Evolutionary conservation across 1,139 yeast species (phyloP).

Genomic region (Hanseniaspora sp.): DNA sequence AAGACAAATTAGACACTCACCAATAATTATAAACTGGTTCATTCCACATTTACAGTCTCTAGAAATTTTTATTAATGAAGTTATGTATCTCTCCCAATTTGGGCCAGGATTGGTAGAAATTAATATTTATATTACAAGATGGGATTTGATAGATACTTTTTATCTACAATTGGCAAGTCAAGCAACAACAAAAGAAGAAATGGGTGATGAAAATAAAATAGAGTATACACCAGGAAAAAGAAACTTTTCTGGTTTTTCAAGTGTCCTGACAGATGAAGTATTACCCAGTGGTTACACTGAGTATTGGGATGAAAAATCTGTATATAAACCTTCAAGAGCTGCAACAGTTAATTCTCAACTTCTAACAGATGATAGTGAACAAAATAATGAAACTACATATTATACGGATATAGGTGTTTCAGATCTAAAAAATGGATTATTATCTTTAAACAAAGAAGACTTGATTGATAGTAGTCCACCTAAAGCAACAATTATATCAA

Average conservation of each 20-base stretch:
- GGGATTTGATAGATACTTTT: neutral
- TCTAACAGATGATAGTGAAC: too few relatives aligned
- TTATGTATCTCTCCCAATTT: slow-evolving; percentile 21
- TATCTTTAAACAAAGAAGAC: too few relatives aligned
- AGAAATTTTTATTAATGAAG: slow-evolving; percentile 26
- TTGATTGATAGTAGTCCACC: neutral
- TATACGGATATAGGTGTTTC: too few relatives aligned
- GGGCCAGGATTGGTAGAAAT: neutral
- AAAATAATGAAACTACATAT: too few relatives aligned
- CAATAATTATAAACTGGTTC: slow-evolving; percentile 28
- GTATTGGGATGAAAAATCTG: neutral
- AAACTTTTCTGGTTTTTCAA: neutral
- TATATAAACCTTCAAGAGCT: neutral
- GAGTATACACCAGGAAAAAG: neutral
- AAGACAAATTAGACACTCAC: neutral
- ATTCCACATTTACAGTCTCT: slow-evolving; percentile 29
- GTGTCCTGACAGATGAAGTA: neutral
- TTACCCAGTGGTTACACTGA: slow-evolving; percentile 2
- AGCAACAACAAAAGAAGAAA: neutral
- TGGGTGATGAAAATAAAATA: neutral
- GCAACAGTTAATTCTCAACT: neutral
- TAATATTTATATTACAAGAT: slow-evolving; percentile 3
- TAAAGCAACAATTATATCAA: neutral
- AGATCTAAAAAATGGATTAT: too few relatives aligned
- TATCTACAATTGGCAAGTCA: neutral